Evolutionary conservation across 495 filamentous ascomycete species (phyloP).

Genomic region (Xylaria nigripes): DNA sequence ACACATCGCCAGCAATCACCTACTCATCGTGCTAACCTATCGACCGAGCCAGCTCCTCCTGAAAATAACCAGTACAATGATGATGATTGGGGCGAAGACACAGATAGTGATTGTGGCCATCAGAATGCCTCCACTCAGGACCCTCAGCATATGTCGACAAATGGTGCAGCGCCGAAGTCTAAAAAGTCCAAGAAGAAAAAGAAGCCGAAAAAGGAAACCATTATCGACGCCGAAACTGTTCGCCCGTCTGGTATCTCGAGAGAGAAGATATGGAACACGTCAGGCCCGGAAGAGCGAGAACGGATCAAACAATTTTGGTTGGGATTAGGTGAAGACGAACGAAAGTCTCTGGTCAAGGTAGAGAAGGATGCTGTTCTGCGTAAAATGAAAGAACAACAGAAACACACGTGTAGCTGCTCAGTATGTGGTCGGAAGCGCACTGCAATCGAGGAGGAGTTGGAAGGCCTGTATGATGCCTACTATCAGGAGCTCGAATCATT

Average conservation of each 20-base stretch:
- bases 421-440: conserved; percentile 95
- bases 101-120: conserved; percentile 37
- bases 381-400: conserved; percentile 99
- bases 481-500: conserved; percentile 98
- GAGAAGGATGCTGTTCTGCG: conserved; percentile 96
- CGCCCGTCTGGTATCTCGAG: conserved; percentile 45
- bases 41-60: conserved; percentile 3
- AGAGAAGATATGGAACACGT: conserved; percentile 96
- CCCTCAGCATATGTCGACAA: conserved; percentile 13
- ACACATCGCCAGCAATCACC: conserved; percentile 22
- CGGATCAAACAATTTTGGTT: conserved; percentile 99
- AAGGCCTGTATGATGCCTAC: conserved; percentile 98
- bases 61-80: conserved; percentile 28
- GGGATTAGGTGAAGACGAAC: conserved; percentile 87
- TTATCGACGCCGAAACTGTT: conserved; percentile 11
- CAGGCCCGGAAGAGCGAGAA: conserved; percentile 83
- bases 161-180: conserved; percentile 27
- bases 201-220: conserved; percentile 36
- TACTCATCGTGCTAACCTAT: conserved; percentile 21
- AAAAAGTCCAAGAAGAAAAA: conserved; percentile 63
- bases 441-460: conserved; percentile 96
- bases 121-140: conserved; percentile 19
- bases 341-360: conserved; percentile 89
- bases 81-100: conserved; percentile 41
- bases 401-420: conserved; percentile 96